Evolutionary conservation across 2,329 filamentous ascomycete species (phyloP).

Genomic region (Trichothecium sympodiale): DNA sequence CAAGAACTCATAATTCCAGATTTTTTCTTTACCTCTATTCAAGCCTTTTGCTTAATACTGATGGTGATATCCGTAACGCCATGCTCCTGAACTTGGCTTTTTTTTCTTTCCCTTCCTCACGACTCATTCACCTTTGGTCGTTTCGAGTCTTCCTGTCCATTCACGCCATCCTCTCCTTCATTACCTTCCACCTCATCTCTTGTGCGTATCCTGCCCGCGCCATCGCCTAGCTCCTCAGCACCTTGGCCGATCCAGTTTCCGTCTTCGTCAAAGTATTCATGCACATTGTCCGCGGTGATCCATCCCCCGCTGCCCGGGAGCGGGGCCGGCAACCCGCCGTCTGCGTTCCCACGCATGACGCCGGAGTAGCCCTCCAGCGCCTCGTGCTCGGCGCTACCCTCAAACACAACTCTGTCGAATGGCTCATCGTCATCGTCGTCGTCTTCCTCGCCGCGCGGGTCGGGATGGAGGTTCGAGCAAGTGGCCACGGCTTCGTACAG

Average conservation of each 20-base stretch:
- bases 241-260: slow-evolving; percentile 60
- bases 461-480: slow-evolving; percentile 68
- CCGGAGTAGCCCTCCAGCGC: slow-evolving; percentile 46
- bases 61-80: too few species aligned
- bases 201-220: slow-evolving; percentile 46
- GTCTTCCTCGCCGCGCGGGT: slow-evolving; percentile 48
- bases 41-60: too few species aligned
- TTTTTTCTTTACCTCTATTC: too few species aligned
- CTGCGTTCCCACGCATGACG: slow-evolving; percentile 34
- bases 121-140: slow-evolving; percentile 32
- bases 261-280: slow-evolving; percentile 70
- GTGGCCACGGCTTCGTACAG: slow-evolving; percentile 61
- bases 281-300: slow-evolving; percentile 88
- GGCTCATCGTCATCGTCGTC: slow-evolving; percentile 38
- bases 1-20: too few species aligned
- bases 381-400: slow-evolving; percentile 36
- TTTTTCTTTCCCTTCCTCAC: too few species aligned
- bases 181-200: slow-evolving; percentile 42
- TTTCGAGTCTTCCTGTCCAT: slow-evolving; percentile 29
- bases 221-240: slow-evolving; percentile 45
- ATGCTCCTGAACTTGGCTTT: not conserved
- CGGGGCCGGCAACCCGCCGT: slow-evolving; percentile 49
- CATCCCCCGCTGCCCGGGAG: slow-evolving; percentile 67
- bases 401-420: slow-evolving; percentile 45
- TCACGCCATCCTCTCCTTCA: slow-evolving; percentile 25